phyloP scores from a whole-genome alignment of 805 yeast species.

The Teunomyces lycoperdinae region DNA sequence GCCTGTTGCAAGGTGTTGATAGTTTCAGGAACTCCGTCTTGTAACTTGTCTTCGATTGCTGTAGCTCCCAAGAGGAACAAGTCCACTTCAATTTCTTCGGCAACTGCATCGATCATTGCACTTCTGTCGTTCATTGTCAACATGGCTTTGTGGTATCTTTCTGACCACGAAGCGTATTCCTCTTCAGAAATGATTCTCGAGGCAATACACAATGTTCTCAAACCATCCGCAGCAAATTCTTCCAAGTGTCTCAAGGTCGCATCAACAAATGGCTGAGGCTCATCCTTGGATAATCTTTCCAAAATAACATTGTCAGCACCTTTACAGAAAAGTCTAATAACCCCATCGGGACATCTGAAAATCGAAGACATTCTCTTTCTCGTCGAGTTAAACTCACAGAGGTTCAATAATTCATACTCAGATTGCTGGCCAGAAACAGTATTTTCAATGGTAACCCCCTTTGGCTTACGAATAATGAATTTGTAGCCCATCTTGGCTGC shows the following conservation, averaged over 20 bases:
- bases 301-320: constrained; percentile 97
- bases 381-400: constrained; percentile 96
- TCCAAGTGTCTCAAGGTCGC: constrained; percentile 85
- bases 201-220: constrained; percentile 92
- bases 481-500: constrained; percentile 86
- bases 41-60: constrained; percentile 96
- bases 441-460: constrained; percentile 63
- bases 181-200: constrained; percentile 72
- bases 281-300: constrained; percentile 67
- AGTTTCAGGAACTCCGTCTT: constrained; percentile 98
- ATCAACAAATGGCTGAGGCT: constrained; percentile 71
- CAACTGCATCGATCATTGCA: constrained; percentile 78
- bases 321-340: constrained; percentile 82
- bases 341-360: constrained; percentile 91
- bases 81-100: constrained; percentile 81
- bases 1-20: constrained; percentile 94
- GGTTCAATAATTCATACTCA: constrained; percentile 73
- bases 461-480: constrained; percentile 83
- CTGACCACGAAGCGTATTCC: constrained; percentile 74
- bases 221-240: constrained; percentile 94
- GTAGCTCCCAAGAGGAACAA: constrained; percentile 90
- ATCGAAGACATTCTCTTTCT: constrained; percentile 97
- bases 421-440: constrained; percentile 49
- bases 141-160: constrained; percentile 70
- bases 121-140: constrained; percentile 75